These are phyloP conservation scores for Penicillium sp. DNA, from an alignment of 2,329 filamentous ascomycete genomes.

Conservation along the genomic window DNA sequence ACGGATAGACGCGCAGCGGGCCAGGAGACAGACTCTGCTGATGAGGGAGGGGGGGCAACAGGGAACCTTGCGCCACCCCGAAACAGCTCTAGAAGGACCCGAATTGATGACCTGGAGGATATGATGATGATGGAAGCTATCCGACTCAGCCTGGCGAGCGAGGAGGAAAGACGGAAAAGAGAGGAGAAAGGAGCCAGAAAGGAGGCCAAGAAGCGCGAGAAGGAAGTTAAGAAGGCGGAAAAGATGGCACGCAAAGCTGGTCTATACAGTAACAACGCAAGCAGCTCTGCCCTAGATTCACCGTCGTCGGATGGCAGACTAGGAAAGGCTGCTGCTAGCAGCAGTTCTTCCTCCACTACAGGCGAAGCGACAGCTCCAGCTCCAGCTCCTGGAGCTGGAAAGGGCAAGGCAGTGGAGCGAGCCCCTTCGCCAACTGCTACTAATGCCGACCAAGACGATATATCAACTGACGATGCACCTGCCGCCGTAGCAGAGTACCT, in stretches of 20 bases:
- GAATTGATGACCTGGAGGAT: constrained; percentile 89
- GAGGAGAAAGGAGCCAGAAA: constrained; percentile 81
- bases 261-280: constrained; percentile 60
- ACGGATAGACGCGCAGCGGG: constrained; percentile 46
- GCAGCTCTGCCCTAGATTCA: constrained; percentile 64
- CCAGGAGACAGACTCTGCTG: constrained; percentile 43
- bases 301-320: constrained; percentile 39
- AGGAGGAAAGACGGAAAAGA: constrained; percentile 89
- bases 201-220: constrained; percentile 82
- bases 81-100: constrained; percentile 62
- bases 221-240: constrained; percentile 77
- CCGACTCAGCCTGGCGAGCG: constrained; percentile 82
- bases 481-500: constrained; percentile 25
- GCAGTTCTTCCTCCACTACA: constrained; percentile 44
- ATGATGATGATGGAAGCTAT: constrained; percentile 99
- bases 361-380: constrained; percentile 42
- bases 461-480: constrained; percentile 31
- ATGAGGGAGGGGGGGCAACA: constrained; percentile 35
- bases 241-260: constrained; percentile 70
- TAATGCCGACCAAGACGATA: constrained; percentile 35
- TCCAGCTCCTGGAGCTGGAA: constrained; percentile 43
- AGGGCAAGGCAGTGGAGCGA: constrained; percentile 74
- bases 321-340: constrained; percentile 34
- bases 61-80: constrained; percentile 46
- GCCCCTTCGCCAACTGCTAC: constrained; percentile 29